Conservation (phyloP, 2,329 filamentous ascomycete genomes). For the Pseudogymnoascus sp. region DNA sequence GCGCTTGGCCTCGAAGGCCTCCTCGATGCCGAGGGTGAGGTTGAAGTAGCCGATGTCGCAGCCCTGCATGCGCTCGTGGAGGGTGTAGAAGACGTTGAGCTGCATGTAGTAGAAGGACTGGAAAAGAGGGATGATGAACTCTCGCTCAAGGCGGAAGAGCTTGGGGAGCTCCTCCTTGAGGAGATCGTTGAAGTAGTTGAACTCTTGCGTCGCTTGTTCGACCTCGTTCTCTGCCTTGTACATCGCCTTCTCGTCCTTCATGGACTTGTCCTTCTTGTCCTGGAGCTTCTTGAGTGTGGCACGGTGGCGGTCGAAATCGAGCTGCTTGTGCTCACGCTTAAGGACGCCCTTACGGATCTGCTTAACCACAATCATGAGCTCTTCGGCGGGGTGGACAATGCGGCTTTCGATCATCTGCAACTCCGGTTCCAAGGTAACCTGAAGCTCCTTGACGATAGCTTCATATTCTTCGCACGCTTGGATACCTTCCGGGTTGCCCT, state of each 20-base stretch:
- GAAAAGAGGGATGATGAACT: slow-evolving; percentile 96
- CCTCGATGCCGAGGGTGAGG: slow-evolving; percentile 81
- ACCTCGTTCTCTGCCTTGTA: slow-evolving; percentile 93
- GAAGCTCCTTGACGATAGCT: slow-evolving; percentile 78
- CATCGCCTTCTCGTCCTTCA: slow-evolving; percentile 95
- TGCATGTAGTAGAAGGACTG: slow-evolving; percentile 99
- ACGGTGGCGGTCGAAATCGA: slow-evolving; percentile 89
- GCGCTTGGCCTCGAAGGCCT: slow-evolving; percentile 81
- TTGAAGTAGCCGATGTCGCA: slow-evolving; percentile 98
- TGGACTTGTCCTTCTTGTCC: slow-evolving; percentile 91
- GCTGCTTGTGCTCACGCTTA: slow-evolving; percentile 95
- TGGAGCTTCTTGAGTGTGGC: slow-evolving; percentile 84
- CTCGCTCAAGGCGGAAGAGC: slow-evolving; percentile 78
- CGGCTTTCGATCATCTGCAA: slow-evolving; percentile 94
- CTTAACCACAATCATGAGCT: slow-evolving; percentile 92
- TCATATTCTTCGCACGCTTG: slow-evolving; percentile 95
- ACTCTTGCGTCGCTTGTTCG: slow-evolving; percentile 89
- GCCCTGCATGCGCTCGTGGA: slow-evolving; percentile 95
- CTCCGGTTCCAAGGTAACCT: slow-evolving; percentile 81
- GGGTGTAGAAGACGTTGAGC: slow-evolving; percentile 96
- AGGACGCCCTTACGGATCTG: slow-evolving; percentile 78
- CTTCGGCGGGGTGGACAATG: slow-evolving; percentile 85
- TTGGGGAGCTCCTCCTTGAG: slow-evolving; percentile 93
- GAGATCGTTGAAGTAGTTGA: slow-evolving; percentile 95
- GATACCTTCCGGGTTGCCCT: slow-evolving; percentile 90